Evolutionary conservation across 202 grass and related monocot genomes (phyloP).

Genomic region (Setaria italica): DNA sequence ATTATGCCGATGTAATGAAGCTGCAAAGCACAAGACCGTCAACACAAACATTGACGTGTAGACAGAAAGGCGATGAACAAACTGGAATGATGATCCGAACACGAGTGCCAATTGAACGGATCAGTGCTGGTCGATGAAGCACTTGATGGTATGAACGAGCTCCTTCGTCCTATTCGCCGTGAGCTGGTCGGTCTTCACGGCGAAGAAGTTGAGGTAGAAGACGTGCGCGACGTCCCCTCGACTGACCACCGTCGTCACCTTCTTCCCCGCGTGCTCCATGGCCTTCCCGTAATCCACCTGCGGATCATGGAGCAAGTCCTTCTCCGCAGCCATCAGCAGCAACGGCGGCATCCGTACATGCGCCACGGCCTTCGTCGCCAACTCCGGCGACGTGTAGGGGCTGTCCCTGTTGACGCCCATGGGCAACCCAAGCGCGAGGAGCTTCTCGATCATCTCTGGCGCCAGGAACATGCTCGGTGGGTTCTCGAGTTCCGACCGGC

Average conservation of each 20-base stretch:
- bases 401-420: constrained; percentile 60
- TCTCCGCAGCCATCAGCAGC: constrained; percentile 56
- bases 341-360: constrained; percentile 51
- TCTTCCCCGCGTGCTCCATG: constrained; percentile 51
- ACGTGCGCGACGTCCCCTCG: constrained; percentile 48
- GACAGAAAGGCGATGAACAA: background rate
- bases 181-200: constrained; percentile 49
- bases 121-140: constrained; percentile 51
- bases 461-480: constrained; percentile 52
- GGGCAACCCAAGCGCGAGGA: constrained; percentile 53
- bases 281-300: constrained; percentile 70
- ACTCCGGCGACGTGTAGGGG: constrained; percentile 54
- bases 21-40: background rate
- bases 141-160: constrained; percentile 50
- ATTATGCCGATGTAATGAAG: background rate
- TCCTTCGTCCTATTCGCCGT: constrained; percentile 44
- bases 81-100: background rate
- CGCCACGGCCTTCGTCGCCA: constrained; percentile 44
- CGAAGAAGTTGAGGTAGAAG: constrained; percentile 77
- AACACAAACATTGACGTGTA: background rate
- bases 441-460: constrained; percentile 61
- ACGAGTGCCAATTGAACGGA: no score
- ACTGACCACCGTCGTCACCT: constrained; percentile 51
- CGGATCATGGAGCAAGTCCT: constrained; percentile 60
- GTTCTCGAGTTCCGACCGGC: constrained; percentile 65